Evolutionary conservation across 163 green algal genomes (phyloP).

Genomic region (Trebouxia gelatinosa): DNA sequence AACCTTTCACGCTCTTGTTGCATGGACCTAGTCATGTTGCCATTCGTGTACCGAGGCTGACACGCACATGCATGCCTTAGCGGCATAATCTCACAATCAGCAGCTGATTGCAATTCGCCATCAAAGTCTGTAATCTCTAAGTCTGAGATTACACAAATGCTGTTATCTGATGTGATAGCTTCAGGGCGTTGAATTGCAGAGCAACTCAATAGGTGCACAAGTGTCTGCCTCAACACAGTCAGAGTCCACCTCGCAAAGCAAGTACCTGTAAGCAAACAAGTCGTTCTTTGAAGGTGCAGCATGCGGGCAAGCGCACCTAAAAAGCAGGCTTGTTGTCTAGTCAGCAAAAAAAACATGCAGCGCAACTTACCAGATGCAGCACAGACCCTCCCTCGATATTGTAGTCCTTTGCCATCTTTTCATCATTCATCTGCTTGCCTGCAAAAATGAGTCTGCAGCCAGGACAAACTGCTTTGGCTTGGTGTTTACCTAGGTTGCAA

Average conservation of each 20-base stretch:
- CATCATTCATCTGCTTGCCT: constrained; percentile 99
- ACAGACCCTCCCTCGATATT: constrained; percentile 99
- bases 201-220: too few species aligned
- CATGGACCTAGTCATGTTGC: too few species aligned
- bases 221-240: background rate
- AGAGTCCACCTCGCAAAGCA: constrained; percentile 3
- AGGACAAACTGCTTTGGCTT: background rate
- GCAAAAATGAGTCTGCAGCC: constrained; percentile 88
- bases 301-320: background rate
- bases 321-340: too few species aligned
- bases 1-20: too few species aligned
- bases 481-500: background rate
- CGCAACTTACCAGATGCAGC: constrained; percentile 86
- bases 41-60: too few species aligned
- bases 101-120: background rate
- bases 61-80: background rate
- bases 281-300: background rate
- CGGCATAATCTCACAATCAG: background rate
- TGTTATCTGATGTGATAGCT: too few species aligned
- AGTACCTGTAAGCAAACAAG: constrained; percentile 1
- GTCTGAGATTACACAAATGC: too few species aligned
- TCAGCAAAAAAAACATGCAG: background rate
- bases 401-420: constrained; percentile 97
- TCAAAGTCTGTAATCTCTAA: background rate
- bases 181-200: too few species aligned